Evolutionary conservation across 2,329 filamentous ascomycete species (phyloP).

Genomic region (Colletotrichum magnum): DNA sequence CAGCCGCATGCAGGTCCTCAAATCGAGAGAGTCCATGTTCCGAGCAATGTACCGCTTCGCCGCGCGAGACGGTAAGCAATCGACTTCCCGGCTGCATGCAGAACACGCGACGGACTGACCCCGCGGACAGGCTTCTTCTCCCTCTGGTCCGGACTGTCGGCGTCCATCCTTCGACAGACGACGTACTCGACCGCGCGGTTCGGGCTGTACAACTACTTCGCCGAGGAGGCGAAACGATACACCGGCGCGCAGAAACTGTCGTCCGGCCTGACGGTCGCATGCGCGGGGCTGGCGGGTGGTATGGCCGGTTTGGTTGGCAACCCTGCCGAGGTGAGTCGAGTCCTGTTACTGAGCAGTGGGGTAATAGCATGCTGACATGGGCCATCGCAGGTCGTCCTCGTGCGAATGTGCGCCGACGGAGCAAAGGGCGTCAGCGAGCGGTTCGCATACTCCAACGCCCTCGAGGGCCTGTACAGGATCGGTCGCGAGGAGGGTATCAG

Average conservation of each 20-base stretch:
- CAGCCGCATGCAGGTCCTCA: conserved; percentile 61
- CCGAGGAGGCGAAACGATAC: conserved; percentile 46
- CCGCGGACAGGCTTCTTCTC: conserved; percentile 53
- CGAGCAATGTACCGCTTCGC: conserved; percentile 55
- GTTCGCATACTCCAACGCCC: conserved; percentile 56
- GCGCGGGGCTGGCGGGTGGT: conserved; percentile 57
- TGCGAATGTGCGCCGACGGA: conserved; percentile 62
- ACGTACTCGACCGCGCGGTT: conserved; percentile 62
- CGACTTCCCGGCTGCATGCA: neutral
- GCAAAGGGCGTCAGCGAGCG: conserved; percentile 53
- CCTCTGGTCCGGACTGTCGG: conserved; percentile 59
- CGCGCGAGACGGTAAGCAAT: conserved; percentile 52
- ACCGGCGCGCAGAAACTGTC: conserved; percentile 50
- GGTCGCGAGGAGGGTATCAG: conserved; percentile 55
- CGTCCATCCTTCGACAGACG: conserved; percentile 59
- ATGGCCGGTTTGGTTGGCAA: conserved; percentile 61
- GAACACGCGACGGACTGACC: neutral
- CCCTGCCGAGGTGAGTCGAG: conserved; percentile 53
- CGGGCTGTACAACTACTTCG: conserved; percentile 56
- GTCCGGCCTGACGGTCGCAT: conserved; percentile 52
- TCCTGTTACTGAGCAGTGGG: neutral
- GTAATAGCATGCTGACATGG: neutral
- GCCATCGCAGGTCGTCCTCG: conserved; percentile 52
- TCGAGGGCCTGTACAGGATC: conserved; percentile 52
- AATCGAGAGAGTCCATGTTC: conserved; percentile 57